These are phyloP conservation scores for Striga asiatica DNA, from an alignment of 257 asterid species.

Conservation along the genomic window DNA sequence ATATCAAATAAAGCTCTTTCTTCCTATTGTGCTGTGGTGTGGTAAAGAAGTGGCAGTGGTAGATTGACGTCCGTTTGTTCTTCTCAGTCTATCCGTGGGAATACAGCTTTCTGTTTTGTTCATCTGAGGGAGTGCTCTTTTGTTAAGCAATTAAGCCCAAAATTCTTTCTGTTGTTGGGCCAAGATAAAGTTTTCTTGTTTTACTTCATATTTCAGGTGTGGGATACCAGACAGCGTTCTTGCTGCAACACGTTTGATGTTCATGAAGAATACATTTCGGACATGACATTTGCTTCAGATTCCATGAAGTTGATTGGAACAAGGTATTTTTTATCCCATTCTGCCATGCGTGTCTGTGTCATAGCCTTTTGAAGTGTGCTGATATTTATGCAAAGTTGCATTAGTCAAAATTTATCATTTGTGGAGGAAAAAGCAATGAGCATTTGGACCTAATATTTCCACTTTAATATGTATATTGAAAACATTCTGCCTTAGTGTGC, in stretches of 20 bases:
- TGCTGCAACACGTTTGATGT: conserved; percentile 59
- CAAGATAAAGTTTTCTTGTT: background rate
- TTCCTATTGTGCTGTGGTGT: background rate
- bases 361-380: too few relatives aligned
- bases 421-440: background rate
- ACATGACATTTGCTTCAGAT: conserved; percentile 72
- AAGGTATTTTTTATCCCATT: conserved; percentile 31
- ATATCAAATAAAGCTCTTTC: background rate
- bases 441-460: background rate
- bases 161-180: background rate
- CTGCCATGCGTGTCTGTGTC: background rate
- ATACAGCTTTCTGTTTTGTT: background rate
- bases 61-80: background rate
- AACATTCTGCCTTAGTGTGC: background rate
- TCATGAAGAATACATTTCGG: conserved; percentile 85
- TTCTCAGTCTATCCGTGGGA: background rate
- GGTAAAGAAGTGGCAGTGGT: background rate
- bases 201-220: conserved; percentile 39
- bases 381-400: too few relatives aligned
- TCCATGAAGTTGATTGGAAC: conserved; percentile 70
- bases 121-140: background rate
- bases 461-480: background rate
- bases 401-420: background rate
- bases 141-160: background rate
- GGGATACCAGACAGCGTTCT: conserved; percentile 87